Conservation (phyloP, 805 yeast genomes). For the Candida sithepensis region DNA sequence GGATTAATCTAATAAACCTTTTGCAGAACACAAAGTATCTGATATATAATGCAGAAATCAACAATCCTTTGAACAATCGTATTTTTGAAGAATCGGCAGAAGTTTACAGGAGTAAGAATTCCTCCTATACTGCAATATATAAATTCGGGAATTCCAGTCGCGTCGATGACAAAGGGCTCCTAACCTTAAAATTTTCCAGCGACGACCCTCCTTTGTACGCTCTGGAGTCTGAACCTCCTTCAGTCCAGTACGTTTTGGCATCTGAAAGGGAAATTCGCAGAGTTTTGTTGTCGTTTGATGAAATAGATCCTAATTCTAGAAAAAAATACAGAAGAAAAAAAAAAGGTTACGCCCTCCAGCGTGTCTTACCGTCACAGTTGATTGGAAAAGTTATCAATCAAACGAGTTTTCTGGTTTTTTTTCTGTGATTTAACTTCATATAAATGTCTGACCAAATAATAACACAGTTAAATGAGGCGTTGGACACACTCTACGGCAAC, state of each 20-base stretch:
- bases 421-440: no score
- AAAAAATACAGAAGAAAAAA: neutral
- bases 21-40: neutral
- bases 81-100: no score
- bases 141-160: neutral
- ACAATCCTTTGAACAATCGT: no score
- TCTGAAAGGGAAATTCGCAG: neutral
- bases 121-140: neutral
- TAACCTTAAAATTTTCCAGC: neutral
- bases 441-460: slow-evolving; percentile 3
- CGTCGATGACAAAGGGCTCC: neutral
- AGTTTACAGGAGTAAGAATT: neutral
- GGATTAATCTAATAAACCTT: neutral
- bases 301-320: neutral
- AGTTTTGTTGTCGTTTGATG: neutral
- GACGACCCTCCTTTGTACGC: neutral
- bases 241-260: neutral
- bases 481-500: slow-evolving; percentile 40
- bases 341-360: no score
- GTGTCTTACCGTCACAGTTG: no score
- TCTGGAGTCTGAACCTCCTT: neutral
- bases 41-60: no score
- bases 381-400: no score
- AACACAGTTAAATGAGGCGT: slow-evolving; percentile 39
- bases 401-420: neutral